A percentile compares a stretch with the other conserved stretches of the same genome.
Conservation (phyloP, 805 yeast genomes). For the Alloascoidea africana region DNA sequence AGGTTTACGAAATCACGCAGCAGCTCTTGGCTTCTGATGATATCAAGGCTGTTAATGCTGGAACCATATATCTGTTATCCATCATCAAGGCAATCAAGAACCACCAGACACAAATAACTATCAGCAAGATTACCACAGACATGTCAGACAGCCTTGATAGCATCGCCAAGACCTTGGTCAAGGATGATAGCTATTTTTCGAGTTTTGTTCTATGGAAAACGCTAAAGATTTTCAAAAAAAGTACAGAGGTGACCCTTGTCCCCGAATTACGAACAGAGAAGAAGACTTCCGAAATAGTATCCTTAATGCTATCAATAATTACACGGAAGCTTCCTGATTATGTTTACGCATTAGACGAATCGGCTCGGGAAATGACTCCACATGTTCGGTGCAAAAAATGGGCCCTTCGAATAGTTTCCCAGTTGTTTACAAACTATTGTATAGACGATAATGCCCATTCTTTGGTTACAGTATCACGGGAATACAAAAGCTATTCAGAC, state of each 20-base stretch:
- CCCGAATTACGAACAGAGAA: neutral
- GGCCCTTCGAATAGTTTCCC: neutral
- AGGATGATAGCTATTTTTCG: neutral
- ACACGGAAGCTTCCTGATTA: neutral
- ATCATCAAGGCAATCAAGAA: neutral
- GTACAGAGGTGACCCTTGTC: neutral
- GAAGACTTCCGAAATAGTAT: neutral
- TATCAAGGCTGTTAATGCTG: constrained; percentile 1
- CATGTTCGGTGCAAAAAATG: neutral
- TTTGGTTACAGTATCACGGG: neutral
- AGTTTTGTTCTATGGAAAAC: neutral
- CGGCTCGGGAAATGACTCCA: neutral
- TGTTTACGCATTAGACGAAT: neutral
- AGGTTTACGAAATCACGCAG: neutral
- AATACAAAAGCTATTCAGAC: neutral
- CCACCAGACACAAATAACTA: neutral
- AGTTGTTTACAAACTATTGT: neutral
- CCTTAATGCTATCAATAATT: neutral
- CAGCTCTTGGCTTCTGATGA: neutral
- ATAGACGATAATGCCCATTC: neutral
- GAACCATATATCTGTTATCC: neutral
- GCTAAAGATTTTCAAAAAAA: neutral
- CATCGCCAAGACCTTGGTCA: neutral
- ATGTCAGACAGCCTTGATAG: neutral
- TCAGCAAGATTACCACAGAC: neutral